phyloP scores from a whole-genome alignment of 2,329 filamentous ascomycete species.

The Domatiomyces globalis region DNA sequence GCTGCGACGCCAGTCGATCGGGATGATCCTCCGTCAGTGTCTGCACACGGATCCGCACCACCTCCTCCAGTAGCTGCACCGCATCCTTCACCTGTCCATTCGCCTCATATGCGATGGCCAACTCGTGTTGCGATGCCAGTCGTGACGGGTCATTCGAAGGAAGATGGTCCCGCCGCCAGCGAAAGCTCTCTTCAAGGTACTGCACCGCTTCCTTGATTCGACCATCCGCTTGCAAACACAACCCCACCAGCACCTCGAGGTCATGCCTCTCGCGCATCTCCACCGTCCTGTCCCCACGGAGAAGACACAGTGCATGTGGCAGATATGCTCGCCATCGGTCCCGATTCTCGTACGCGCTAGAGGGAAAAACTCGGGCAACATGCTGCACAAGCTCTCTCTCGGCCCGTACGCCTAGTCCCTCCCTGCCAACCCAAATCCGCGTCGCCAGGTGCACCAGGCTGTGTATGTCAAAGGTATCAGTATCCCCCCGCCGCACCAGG shows the following conservation, averaged over 20 bases:
- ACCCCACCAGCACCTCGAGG: too few species aligned
- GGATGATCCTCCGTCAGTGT: too few species aligned
- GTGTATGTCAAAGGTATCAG: conserved; percentile 18
- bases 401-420: conserved; percentile 11
- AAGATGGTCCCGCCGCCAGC: too few species aligned
- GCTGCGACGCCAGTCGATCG: conserved; percentile 7
- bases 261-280: too few species aligned
- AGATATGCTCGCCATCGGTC: conserved; percentile 20
- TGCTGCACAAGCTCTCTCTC: conserved; percentile 11
- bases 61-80: too few species aligned
- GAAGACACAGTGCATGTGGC: conserved; percentile 18
- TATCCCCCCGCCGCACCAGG: conserved; percentile 12
- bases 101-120: too few species aligned
- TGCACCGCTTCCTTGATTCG: too few species aligned
- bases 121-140: not conserved
- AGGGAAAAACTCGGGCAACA: conserved; percentile 18
- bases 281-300: too few species aligned
- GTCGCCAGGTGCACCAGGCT: conserved; percentile 24
- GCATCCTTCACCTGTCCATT: too few species aligned
- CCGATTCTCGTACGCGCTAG: conserved; percentile 10
- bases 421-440: conserved; percentile 21
- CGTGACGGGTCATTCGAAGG: conserved; percentile 18
- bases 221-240: too few species aligned
- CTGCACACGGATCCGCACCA: too few species aligned
- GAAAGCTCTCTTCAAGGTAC: too few species aligned